phyloP scores from a whole-genome alignment of 306 rosid genomes.

The Lathyrus aphaca region DNA sequence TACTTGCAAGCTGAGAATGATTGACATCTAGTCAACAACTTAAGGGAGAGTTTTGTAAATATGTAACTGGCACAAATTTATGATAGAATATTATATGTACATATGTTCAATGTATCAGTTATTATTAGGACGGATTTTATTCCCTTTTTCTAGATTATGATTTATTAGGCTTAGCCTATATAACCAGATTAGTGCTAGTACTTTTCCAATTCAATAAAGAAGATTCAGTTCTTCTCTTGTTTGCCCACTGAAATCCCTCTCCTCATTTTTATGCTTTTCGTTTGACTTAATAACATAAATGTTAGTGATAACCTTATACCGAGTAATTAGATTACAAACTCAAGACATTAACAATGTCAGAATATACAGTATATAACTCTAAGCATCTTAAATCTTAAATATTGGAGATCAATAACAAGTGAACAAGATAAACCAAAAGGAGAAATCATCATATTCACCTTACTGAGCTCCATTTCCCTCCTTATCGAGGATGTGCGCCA shows the following conservation, averaged over 20 bases:
- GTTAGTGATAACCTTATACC: conserved; percentile 17
- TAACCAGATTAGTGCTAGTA: not conserved
- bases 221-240: not conserved
- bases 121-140: not conserved
- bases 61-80: not conserved
- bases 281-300: not conserved
- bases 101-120: not conserved
- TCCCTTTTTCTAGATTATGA: not conserved
- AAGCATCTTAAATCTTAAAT: conserved; percentile 10
- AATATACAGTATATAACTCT: conserved; percentile 15
- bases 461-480: conserved; percentile 76
- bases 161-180: not conserved
- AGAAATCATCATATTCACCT: conserved; percentile 58
- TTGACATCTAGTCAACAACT: not conserved
- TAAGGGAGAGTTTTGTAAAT: not conserved
- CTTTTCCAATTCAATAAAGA: not conserved
- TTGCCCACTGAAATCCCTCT: conserved; percentile 2
- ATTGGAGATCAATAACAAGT: conserved; percentile 24
- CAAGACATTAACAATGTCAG: not conserved
- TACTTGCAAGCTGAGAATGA: not conserved
- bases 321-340: conserved; percentile 7
- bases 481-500: conserved; percentile 99
- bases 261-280: not conserved
- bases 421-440: conserved; percentile 30
- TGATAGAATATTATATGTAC: not conserved